Evolutionary conservation across 169 alveolate genomes (phyloP), one percentile per base, ranked within the genome.

Genomic region (Cryptosporidium parvum): DNA sequence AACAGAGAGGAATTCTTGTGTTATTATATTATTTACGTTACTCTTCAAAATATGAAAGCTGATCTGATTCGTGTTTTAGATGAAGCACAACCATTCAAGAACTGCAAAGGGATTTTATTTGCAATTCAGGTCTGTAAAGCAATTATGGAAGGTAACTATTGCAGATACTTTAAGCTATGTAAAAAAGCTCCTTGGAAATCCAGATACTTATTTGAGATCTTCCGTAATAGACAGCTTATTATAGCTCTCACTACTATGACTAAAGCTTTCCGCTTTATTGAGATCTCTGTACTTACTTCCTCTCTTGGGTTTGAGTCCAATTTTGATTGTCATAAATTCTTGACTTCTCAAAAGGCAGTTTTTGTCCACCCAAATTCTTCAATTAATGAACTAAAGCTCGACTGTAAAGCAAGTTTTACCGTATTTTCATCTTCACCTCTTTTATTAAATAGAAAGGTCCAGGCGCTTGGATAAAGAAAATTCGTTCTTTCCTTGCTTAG

Each of bases 31-130:
- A 53, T 93, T 70, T 93, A 93, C 91, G 85, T 93, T 12, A 52
- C 95, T 58, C 70, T 93, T 73, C 95, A 93, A 75, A 92, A 93
- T 62, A 93, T 92, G 95, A 91, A 86, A 3, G 62, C 89, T 29
- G 95, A 42, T 85, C 65, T 84, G 48, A 91, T 80, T 62, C 33
- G 75, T 31, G 53, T 80, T 21, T 33, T 80, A 18, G 51, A 59
- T 48, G 89, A 80, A 65, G 80, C 42, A 14, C 80, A 80, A 14
- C 73, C 56, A 23, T 80, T 61, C 16, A 80, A 65, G 56, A 35
- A 21, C 5, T 62, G 1, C 59, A 65, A 39, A 80, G 89, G 89
- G n/a, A 39, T 80, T 18, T 31, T 37, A 18, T 80, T 80, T 80
- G 89, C 89, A n/a, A 29, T 80, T 16, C 65, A 80, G 37, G 42